phyloP scores from a whole-genome alignment of 805 yeast species.

The Saturnispora serradocipensis region DNA sequence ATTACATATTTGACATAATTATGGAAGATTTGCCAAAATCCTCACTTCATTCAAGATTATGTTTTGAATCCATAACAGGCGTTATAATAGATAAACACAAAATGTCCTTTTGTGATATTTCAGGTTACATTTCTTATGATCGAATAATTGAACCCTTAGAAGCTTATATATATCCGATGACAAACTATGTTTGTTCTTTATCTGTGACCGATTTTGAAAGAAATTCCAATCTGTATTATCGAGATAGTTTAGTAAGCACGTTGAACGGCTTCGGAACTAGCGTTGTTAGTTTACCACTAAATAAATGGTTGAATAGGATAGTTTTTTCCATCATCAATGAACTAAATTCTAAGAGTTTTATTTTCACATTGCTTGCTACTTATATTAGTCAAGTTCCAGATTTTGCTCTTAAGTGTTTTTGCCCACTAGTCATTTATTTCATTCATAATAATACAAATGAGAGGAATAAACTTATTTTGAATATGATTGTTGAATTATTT shows the following conservation, averaged over 20 bases:
- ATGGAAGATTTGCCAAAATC: constrained; percentile 13
- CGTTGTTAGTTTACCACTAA: constrained; percentile 13
- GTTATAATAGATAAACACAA: constrained; percentile 27
- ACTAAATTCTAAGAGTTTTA: constrained; percentile 21
- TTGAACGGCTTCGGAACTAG: constrained; percentile 14
- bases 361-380: constrained; percentile 28
- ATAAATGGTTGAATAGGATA: constrained; percentile 26
- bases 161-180: constrained; percentile 26
- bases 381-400: constrained; percentile 24
- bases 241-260: constrained; percentile 8
- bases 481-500: constrained; percentile 20
- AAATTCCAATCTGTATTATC: constrained; percentile 9
- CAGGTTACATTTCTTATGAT: constrained; percentile 21
- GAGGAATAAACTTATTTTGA: constrained; percentile 13
- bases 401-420: constrained; percentile 23
- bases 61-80: constrained; percentile 35
- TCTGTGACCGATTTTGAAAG: constrained; percentile 22
- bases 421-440: constrained; percentile 23
- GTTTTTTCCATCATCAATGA: constrained; percentile 29
- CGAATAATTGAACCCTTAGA: constrained; percentile 13
- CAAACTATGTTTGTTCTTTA: constrained; percentile 28
- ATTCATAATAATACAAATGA: constrained; percentile 15
- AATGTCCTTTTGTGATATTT: constrained; percentile 12
- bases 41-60: constrained; percentile 16
- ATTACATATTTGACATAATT: constrained; percentile 24